Percentiles rank a stretch among this genome's conserved stretches.
Evolutionary conservation across 2,329 filamentous ascomycete species (phyloP).

Genomic region (Amauroascus niger): DNA sequence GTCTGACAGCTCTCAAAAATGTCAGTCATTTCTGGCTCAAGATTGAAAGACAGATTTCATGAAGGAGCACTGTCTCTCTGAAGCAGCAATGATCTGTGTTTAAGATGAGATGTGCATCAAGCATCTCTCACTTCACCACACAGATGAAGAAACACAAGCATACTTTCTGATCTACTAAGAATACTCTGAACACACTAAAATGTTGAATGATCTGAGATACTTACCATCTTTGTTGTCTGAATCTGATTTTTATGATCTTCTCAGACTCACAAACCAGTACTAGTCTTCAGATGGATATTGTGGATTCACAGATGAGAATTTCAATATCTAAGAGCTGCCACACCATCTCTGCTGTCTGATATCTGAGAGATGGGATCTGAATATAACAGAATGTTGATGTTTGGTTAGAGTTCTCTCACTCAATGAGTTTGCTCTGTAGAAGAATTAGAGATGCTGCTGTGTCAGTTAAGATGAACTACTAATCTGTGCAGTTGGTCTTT

Average conservation of each 20-base stretch:
- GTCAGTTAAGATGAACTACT: background rate
- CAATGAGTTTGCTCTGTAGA: background rate
- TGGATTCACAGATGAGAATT: background rate
- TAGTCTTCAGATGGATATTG: slow-evolving; percentile 1
- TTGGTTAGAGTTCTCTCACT: background rate
- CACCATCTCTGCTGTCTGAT: background rate
- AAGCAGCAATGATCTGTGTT: background rate
- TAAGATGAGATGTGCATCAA: background rate
- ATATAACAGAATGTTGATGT: background rate
- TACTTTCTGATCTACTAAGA: slow-evolving; percentile 1
- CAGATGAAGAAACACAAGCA: slow-evolving; percentile 1
- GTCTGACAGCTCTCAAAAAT: background rate
- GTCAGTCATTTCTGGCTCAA: background rate
- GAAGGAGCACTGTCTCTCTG: background rate
- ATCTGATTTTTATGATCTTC: background rate
- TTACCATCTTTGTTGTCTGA: background rate
- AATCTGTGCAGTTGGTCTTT: background rate
- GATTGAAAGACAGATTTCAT: background rate
- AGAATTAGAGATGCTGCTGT: background rate
- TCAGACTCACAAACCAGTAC: background rate
- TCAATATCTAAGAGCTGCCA: slow-evolving; percentile 1
- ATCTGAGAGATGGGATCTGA: background rate
- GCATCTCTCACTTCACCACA: background rate
- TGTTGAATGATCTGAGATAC: background rate
- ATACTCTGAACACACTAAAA: background rate